phyloP scores from a whole-genome alignment of 2,329 filamentous ascomycete genomes.

The Chalaropsis ovoidea region DNA sequence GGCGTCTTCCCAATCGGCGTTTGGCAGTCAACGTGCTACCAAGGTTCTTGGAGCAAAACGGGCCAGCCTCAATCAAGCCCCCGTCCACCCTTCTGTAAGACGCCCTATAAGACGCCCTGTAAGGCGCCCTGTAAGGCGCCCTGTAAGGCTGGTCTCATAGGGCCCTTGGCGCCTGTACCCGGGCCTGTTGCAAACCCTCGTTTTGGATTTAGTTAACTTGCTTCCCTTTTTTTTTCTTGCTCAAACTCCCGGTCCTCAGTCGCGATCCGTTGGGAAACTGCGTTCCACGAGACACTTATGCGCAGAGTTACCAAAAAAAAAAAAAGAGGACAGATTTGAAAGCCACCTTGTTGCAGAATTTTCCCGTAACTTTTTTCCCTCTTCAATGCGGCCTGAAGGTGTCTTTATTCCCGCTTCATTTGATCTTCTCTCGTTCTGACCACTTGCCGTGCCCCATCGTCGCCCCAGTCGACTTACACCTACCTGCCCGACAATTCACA shows the following conservation, averaged over 20 bases:
- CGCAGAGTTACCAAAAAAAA: neutral
- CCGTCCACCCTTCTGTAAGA: neutral
- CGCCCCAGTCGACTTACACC: conserved; percentile 6
- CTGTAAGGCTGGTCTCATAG: neutral
- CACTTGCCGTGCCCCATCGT: neutral
- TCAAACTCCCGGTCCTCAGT: conserved; percentile 9
- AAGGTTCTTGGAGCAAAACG: neutral
- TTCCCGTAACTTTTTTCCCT: neutral
- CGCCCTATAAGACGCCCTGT: too few relatives aligned
- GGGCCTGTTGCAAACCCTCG: neutral
- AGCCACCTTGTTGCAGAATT: neutral
- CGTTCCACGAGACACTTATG: conserved; percentile 10
- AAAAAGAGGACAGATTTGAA: conserved; percentile 13
- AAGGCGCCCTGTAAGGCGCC: too few relatives aligned
- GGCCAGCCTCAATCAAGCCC: neutral
- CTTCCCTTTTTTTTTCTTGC: conserved; percentile 2
- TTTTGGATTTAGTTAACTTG: neutral
- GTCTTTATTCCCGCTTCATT: conserved; percentile 4
- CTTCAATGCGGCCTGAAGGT: neutral
- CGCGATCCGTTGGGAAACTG: conserved; percentile 15
- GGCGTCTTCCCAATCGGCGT: conserved; percentile 8
- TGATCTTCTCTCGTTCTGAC: neutral
- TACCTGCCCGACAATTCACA: neutral
- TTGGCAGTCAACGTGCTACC: neutral
- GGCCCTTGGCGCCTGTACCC: neutral